phyloP scores from a whole-genome alignment of 306 rosid genomes.

The Prunus mume region DNA sequence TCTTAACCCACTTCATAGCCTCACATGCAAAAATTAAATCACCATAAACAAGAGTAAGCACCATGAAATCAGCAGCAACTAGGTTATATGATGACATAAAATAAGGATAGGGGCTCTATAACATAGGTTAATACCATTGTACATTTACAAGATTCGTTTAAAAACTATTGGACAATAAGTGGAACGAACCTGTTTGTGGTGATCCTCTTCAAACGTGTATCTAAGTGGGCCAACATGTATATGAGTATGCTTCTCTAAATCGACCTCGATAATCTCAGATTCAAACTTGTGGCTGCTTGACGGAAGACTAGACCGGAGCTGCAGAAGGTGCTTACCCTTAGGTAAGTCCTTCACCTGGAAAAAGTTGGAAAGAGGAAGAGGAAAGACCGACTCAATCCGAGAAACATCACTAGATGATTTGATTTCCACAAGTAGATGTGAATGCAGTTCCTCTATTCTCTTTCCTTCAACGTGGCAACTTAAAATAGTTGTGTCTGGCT shows the following conservation, averaged over 20 bases:
- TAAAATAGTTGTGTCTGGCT: constrained; percentile 83
- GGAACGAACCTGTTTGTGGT: constrained; percentile 73
- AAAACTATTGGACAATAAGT: background rate
- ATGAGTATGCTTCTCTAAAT: constrained; percentile 69
- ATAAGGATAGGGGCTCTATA: background rate
- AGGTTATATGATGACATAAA: background rate
- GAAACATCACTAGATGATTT: constrained; percentile 68
- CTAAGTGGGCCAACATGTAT: constrained; percentile 84
- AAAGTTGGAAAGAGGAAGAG: constrained; percentile 87
- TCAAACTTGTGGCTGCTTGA: constrained; percentile 68
- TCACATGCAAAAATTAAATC: background rate
- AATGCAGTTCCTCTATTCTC: constrained; percentile 61
- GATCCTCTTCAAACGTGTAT: constrained; percentile 57
- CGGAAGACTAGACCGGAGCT: constrained; percentile 66
- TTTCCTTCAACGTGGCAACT: constrained; percentile 93
- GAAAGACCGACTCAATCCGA: constrained; percentile 66
- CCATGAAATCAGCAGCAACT: background rate
- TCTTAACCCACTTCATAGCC: background rate
- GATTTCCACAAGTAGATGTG: constrained; percentile 77
- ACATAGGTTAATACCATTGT: background rate
- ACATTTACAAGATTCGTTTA: background rate
- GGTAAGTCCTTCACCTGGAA: constrained; percentile 90
- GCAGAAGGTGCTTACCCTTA: constrained; percentile 79
- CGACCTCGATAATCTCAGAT: constrained; percentile 79
- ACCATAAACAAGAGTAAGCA: background rate